Evolutionary conservation across 2,329 filamentous ascomycete species (phyloP).

Genomic region (Parastagonospora nodorum): DNA sequence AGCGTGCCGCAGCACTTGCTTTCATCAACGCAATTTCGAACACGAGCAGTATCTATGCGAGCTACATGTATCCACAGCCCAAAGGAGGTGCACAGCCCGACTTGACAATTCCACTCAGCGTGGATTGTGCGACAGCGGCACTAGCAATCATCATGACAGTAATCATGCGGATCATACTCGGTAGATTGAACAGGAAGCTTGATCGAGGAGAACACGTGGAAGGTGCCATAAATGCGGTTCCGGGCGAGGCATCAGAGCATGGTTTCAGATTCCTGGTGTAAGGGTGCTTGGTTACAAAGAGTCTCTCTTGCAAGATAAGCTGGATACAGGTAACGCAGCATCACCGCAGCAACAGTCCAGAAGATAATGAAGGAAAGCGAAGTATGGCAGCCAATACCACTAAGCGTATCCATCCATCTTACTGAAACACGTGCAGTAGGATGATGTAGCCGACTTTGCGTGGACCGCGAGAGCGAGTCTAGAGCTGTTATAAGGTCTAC

Average conservation of each 20-base stretch:
- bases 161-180: conserved; percentile 66
- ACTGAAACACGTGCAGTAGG: no score
- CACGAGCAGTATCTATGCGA: conserved; percentile 70
- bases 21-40: conserved; percentile 78
- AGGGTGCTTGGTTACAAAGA: not conserved
- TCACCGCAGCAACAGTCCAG: no score
- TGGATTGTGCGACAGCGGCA: conserved; percentile 69
- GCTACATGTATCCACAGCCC: conserved; percentile 67
- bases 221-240: conserved; percentile 59
- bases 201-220: conserved; percentile 64
- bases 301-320: no score
- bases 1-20: conserved; percentile 73
- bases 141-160: conserved; percentile 68
- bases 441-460: no score
- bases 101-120: conserved; percentile 64
- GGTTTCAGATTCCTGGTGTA: conserved; percentile 71
- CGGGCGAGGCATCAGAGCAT: conserved; percentile 61
- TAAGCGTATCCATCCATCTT: no score
- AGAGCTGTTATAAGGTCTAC: no score
- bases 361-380: no score
- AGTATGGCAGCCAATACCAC: no score
- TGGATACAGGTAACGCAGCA: no score
- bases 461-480: no score
- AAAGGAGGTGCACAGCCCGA: conserved; percentile 36
- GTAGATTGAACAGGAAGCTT: conserved; percentile 70